Percentiles rank a stretch among this genome's conserved stretches.
These are phyloP conservation scores for Microglena sp. DNA, from an alignment of 139 green algal species.

Conservation along the genomic window DNA sequence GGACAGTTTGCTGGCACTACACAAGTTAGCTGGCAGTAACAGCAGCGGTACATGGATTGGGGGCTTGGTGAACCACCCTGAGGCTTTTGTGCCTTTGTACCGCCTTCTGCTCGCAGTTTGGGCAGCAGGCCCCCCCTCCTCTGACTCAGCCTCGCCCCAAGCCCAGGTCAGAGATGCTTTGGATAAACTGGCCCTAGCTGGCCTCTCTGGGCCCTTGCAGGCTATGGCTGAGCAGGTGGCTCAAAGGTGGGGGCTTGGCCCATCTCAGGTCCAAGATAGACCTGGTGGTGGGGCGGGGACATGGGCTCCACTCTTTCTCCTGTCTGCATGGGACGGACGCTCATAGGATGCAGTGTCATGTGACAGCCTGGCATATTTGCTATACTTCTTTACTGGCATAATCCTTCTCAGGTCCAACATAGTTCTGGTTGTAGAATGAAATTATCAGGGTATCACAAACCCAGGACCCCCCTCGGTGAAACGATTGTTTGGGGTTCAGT, in stretches of 20 bases:
- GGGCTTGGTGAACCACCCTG: slow-evolving; percentile 20
- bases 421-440: too few species aligned
- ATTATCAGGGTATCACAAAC: too few species aligned
- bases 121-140: not conserved
- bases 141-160: not conserved
- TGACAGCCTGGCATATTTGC: too few species aligned
- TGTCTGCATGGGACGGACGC: too few species aligned
- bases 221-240: not conserved
- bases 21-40: not conserved
- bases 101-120: slow-evolving; percentile 29
- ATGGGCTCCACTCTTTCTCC: too few species aligned
- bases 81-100: slow-evolving; percentile 33
- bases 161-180: not conserved
- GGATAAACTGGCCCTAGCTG: not conserved
- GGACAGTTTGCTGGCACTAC: slow-evolving; percentile 1
- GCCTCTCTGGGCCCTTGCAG: not conserved
- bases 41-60: slow-evolving; percentile 9
- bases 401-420: too few species aligned
- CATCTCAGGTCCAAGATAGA: too few species aligned
- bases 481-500: too few species aligned
- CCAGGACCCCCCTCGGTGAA: too few species aligned
- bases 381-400: too few species aligned
- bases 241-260: not conserved
- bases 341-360: too few species aligned
- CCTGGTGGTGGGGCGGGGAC: too few species aligned